These are phyloP conservation scores for Boletus sensibilis DNA, from an alignment of 768 basidiomycete genomes.

Conservation along the genomic window DNA sequence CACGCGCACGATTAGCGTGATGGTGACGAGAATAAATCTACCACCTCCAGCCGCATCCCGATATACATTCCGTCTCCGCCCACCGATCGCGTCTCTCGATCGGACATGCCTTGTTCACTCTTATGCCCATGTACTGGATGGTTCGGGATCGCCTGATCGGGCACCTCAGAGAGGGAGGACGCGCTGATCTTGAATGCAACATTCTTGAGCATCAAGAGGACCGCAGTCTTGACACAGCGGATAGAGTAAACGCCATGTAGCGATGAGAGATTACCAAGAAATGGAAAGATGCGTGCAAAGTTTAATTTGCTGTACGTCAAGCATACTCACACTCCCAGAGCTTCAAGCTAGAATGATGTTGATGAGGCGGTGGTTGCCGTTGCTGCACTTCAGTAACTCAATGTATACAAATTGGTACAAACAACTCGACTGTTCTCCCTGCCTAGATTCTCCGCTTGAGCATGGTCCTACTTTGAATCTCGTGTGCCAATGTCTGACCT, in stretches of 20 bases:
- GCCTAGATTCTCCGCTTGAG: no score
- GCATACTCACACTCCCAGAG: not conserved
- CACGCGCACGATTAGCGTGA: not conserved
- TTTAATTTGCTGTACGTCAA: not conserved
- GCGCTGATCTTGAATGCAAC: not conserved
- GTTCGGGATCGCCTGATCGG: not conserved
- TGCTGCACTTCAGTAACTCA: no score
- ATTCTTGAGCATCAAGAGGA: not conserved
- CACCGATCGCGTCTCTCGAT: not conserved
- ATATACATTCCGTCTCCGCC: not conserved
- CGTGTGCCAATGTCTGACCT: not conserved
- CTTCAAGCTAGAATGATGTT: not conserved
- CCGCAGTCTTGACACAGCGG: constrained; percentile 7
- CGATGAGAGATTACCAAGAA: not conserved
- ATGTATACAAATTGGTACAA: not conserved
- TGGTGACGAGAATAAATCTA: not conserved
- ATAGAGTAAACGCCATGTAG: not conserved
- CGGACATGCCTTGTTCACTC: not conserved
- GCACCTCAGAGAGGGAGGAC: not conserved
- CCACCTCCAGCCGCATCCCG: not conserved
- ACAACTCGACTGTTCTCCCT: not conserved
- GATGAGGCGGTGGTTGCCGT: not conserved
- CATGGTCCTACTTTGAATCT: not conserved
- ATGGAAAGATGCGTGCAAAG: not conserved
- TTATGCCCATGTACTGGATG: not conserved